phyloP scores from a whole-genome alignment of 164 flowering plant genomes.

The Stephania japonica region DNA sequence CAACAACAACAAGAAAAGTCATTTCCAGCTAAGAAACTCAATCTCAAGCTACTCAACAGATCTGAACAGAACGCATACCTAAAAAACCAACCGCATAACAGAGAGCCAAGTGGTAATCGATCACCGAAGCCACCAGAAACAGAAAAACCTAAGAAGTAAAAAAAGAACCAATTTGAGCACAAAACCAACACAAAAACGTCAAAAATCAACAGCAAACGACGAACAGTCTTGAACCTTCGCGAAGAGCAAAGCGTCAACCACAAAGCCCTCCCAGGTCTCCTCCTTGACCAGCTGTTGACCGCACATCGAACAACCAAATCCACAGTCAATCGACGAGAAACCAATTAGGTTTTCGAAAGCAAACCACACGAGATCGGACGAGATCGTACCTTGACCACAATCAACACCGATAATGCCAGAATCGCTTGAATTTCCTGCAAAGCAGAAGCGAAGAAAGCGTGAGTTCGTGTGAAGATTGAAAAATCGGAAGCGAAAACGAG shows the following conservation, averaged over 20 bases:
- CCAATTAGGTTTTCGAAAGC: too few relatives aligned
- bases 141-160: conserved; percentile 60
- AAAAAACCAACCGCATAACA: conserved; percentile 58
- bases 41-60: conserved; percentile 1
- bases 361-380: background rate
- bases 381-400: conserved; percentile 51
- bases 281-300: conserved; percentile 50
- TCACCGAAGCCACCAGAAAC: conserved; percentile 43
- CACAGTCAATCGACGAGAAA: background rate
- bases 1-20: background rate
- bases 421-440: conserved; percentile 77
- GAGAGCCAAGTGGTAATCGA: conserved; percentile 75
- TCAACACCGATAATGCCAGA: conserved; percentile 41
- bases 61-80: conserved; percentile 35
- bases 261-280: conserved; percentile 84
- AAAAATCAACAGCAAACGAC: background rate
- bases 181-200: background rate
- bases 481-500: background rate
- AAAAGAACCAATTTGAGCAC: background rate
- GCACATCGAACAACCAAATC: conserved; percentile 6
- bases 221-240: conserved; percentile 49
- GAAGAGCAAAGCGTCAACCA: conserved; percentile 56
- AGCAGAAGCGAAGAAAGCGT: background rate
- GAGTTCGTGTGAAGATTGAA: background rate
- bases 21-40: background rate